These are phyloP conservation scores for Diaporthe sp. DNA, from an alignment of 2,329 filamentous ascomycete species.

Conservation along the genomic window DNA sequence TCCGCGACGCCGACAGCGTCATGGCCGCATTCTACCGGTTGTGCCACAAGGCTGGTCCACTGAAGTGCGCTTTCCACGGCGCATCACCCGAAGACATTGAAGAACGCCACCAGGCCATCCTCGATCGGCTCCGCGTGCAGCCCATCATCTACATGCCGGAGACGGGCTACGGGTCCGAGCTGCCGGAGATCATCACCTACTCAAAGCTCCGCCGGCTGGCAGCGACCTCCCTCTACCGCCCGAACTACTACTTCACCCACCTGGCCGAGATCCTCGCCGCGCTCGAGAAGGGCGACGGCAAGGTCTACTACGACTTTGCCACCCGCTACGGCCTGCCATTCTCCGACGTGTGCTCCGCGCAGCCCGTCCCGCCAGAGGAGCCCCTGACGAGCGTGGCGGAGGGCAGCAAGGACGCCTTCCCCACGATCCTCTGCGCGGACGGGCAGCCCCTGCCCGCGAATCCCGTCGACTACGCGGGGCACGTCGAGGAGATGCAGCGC, in stretches of 20 bases:
- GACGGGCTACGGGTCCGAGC: conserved; percentile 50
- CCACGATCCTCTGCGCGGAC: conserved; percentile 63
- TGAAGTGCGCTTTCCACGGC: conserved; percentile 61
- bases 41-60: conserved; percentile 66
- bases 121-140: conserved; percentile 56
- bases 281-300: conserved; percentile 60
- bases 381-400: conserved; percentile 50
- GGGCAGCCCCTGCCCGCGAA: conserved; percentile 50
- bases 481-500: conserved; percentile 51
- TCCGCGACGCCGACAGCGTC: conserved; percentile 68
- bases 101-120: conserved; percentile 55
- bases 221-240: conserved; percentile 60
- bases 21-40: conserved; percentile 66
- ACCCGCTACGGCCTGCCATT: conserved; percentile 39
- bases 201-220: conserved; percentile 61
- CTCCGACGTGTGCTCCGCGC: conserved; percentile 49
- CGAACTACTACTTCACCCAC: conserved; percentile 56
- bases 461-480: conserved; percentile 52
- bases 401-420: conserved; percentile 58
- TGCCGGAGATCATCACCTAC: conserved; percentile 66
- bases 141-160: conserved; percentile 59
- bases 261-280: conserved; percentile 60
- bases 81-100: conserved; percentile 55
- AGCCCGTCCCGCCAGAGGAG: conserved; percentile 50
- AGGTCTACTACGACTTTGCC: conserved; percentile 57